Conservation (phyloP, 2,329 filamentous ascomycete species). For the Remersonia thermophila region DNA sequence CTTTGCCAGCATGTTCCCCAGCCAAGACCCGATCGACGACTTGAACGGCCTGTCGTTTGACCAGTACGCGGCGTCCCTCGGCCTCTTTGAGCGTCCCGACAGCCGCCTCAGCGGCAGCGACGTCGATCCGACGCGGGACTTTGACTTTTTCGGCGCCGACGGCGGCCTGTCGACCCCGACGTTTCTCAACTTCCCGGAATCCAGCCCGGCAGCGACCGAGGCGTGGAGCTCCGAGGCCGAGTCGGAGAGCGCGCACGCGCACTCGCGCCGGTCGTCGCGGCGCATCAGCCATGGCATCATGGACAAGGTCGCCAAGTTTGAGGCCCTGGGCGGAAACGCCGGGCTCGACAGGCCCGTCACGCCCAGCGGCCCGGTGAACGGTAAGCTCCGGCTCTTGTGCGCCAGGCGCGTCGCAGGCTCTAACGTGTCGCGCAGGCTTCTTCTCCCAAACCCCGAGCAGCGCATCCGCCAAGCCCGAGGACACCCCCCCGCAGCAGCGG, state of each 20-base stretch:
- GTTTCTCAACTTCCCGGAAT: constrained; percentile 37
- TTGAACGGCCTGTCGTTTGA: constrained; percentile 34
- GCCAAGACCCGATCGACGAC: constrained; percentile 20
- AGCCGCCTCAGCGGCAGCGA: constrained; percentile 28
- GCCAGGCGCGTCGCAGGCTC: background rate
- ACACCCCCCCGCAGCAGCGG: constrained; percentile 15
- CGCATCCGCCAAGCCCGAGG: constrained; percentile 27
- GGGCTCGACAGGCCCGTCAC: constrained; percentile 44
- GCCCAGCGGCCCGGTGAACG: constrained; percentile 40
- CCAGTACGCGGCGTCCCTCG: constrained; percentile 31
- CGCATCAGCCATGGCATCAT: constrained; percentile 50
- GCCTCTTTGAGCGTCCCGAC: constrained; percentile 35
- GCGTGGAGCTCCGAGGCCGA: constrained; percentile 43
- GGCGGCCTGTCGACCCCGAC: constrained; percentile 37
- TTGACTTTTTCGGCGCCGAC: constrained; percentile 36
- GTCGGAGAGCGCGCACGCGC: constrained; percentile 30
- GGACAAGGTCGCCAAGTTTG: constrained; percentile 48
- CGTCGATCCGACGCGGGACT: constrained; percentile 33
- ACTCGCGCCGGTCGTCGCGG: constrained; percentile 28
- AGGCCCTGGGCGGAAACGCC: constrained; percentile 28
- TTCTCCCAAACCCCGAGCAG: constrained; percentile 33
- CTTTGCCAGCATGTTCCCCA: constrained; percentile 37
- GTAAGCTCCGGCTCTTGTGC: constrained; percentile 40
- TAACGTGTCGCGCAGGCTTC: constrained; percentile 37
- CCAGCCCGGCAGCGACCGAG: constrained; percentile 28